Evolutionary conservation across 2,329 filamentous ascomycete species (phyloP).

Genomic region (Pseudofabraea citricarpa): DNA sequence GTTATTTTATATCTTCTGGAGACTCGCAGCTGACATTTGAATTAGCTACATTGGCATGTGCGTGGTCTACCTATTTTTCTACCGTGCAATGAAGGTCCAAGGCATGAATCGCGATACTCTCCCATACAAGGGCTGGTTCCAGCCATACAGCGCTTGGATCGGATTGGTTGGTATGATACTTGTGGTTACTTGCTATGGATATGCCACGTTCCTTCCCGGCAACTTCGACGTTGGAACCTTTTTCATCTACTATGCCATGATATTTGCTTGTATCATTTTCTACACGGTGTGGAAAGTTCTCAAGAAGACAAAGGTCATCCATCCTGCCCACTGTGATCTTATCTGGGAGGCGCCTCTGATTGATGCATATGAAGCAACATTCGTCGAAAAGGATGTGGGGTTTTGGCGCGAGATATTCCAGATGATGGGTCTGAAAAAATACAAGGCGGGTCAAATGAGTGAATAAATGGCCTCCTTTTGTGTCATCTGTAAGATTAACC

Average conservation of each 20-base stretch:
- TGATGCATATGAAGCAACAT: slow-evolving; percentile 1
- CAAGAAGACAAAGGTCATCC: not conserved
- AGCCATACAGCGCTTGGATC: not conserved
- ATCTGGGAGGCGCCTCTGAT: slow-evolving; percentile 2
- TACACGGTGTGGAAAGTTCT: slow-evolving; percentile 1
- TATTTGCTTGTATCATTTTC: not conserved
- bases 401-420: not conserved
- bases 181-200: not conserved
- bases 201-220: slow-evolving; percentile 1
- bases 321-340: not conserved
- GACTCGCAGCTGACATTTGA: not conserved
- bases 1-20: not conserved
- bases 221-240: not conserved
- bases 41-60: slow-evolving; percentile 48
- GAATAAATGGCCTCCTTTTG: too few relatives aligned
- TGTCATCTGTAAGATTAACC: too few relatives aligned
- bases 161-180: not conserved
- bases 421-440: too few relatives aligned
- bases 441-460: too few relatives aligned
- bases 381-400: not conserved
- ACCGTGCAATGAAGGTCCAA: slow-evolving; percentile 46
- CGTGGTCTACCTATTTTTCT: slow-evolving; percentile 53
- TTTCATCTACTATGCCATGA: slow-evolving; percentile 1
- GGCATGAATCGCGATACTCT: slow-evolving; percentile 38
- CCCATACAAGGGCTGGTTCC: slow-evolving; percentile 1